Evolutionary conservation across 164 flowering plant species (phyloP), one percentile per base, ranked within the genome.

Genomic region (Echeveria elegans): DNA sequence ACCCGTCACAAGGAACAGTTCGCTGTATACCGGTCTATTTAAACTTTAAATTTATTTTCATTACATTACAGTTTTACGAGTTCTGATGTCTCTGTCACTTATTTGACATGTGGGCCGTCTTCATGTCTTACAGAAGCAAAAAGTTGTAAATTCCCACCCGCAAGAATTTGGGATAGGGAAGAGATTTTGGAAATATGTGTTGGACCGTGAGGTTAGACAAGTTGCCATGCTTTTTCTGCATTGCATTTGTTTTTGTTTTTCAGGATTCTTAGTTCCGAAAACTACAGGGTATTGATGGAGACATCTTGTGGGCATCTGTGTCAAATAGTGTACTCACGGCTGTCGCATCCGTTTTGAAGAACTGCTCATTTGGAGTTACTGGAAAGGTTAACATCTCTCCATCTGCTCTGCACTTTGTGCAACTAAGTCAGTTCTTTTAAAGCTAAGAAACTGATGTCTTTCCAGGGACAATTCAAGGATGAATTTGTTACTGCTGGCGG

Each of bases 401-500:
- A 31, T 48, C 14, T 68, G 45, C 62, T 2, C 32, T 6, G 45
- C 60, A 5, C 38, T 10, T 14, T 26, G 7, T 43, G 36, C 36
- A 10, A 31, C 19, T 38, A 62, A 32, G 66, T 52, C 58, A 23
- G 29, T n/a, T 37, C 10, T 63, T 63, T 19, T 21, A 29, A 36
- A 23, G 45, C 18, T 63, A 16, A 63, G 37, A 63, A 4, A 37
- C n/a, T 32, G 66, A 8, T 37, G 16, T 21, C 38, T 61, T 11
- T 63, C 3, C 21, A 93, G 98, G 92, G 98, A 36, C 88, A 84
- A 85, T 93, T 86, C 66, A 93, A 93, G 82, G 98, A 93, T 74
- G 98, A 93, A 79, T 93, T 93, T 75, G 98, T 93, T 74, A 93
- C 94, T 64, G 92, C 98, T 69, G 98, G 98, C 53, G 98, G 96